Evolutionary conservation across 345 rosid species (phyloP), one percentile per base, ranked within the genome.

Genomic region (Geranium brycei): DNA sequence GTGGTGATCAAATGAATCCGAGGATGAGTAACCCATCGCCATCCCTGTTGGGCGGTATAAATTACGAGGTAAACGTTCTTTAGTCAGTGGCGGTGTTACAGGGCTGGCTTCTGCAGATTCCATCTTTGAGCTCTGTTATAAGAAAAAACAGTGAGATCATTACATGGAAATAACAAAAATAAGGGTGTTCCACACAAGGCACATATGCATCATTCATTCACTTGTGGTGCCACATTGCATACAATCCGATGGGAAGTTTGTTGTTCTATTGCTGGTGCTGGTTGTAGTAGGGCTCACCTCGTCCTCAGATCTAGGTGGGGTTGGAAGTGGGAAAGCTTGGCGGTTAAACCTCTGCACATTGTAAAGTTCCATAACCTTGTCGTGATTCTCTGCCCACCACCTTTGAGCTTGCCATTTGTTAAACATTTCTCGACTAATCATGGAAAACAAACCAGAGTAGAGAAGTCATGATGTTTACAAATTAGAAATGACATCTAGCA

Each of bases 331-430:
- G 74, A 87, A 83, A 47, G 97, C 92, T 71, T 88, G 89, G 41
- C 95, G 97, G 76, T 87, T 93, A 68, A 93, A 83, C 81, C 96
- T 91, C 77, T 93, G 95, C 57, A 93, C 99, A 74, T 93, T 91
- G 82, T 93, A 88, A 31, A 93, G 96, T 73, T 93, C 99, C 92
- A 82, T 90, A 67, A 93, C 87, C 71, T 77, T 85, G 73, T 91
- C 99, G 59, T 86, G 91, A 75, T 91, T 91, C 83, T 91, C 99
- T 18, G 95, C 85, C 99, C 99, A 95, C 97, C 99, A 95, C 68
- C 85, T 69, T 66, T 95, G 99, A 71, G 99, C 99, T 85, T 88
- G 96, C 88, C 82, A 73, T 73, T 95, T 95, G 82, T 91, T 88
- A 73, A 88, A 95, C 91, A 84, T 83, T 61, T 95, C 99, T 57